phyloP scores from a whole-genome alignment of 306 rosid species.

The Glycine latifolia region DNA sequence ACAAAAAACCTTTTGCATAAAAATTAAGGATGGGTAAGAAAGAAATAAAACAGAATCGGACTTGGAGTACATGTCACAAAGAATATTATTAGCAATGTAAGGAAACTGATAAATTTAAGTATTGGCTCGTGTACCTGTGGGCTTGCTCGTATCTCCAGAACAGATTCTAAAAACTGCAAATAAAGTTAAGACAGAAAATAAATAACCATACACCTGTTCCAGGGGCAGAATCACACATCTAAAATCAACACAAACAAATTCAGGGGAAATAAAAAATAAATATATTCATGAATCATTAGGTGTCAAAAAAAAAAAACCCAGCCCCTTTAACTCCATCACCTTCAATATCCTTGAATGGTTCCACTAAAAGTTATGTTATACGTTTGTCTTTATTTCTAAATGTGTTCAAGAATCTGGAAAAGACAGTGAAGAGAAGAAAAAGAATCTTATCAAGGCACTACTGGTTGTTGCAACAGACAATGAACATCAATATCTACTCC shows the following conservation, averaged over 20 bases:
- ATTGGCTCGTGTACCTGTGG: no score
- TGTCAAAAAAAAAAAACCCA: not conserved
- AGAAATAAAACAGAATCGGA: not conserved
- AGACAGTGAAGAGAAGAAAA: slow-evolving; percentile 92
- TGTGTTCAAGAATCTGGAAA: slow-evolving; percentile 79
- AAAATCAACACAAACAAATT: no score
- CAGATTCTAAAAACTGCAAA: no score
- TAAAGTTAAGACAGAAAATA: no score
- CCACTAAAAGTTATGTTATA: not conserved
- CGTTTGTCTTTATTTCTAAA: not conserved
- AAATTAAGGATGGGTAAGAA: not conserved
- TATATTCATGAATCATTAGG: no score
- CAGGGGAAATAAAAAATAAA: no score
- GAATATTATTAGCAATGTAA: not conserved
- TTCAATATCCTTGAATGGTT: not conserved
- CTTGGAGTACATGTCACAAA: no score
- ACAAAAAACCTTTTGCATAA: no score
- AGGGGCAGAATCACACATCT: no score
- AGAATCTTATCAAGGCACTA: slow-evolving; percentile 81
- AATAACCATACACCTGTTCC: no score
- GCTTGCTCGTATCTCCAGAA: no score
- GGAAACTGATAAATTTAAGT: not conserved
- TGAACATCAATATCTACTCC: slow-evolving; percentile 82
- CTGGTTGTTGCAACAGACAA: slow-evolving; percentile 91
- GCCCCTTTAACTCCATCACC: not conserved